Evolutionary conservation across 441 rosid genomes (phyloP), one percentile per base, ranked within the genome.

Genomic region (Erodium moschatum): DNA sequence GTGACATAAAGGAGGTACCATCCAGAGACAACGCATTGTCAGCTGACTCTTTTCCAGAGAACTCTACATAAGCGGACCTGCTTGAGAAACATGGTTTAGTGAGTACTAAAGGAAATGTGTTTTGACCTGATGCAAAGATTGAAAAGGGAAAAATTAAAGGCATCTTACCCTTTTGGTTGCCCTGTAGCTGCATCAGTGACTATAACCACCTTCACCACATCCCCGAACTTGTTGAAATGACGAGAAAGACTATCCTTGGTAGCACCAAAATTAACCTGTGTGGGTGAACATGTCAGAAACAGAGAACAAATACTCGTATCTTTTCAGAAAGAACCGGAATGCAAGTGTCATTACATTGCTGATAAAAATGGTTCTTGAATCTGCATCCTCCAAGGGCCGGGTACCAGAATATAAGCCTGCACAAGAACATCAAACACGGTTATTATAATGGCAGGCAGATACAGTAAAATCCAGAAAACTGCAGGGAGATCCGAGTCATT

Each of bases 221-320:
- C 97, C 11, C 99, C 97, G 67, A 80, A 88, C 86, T 86, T 94
- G 52, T 84, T 94, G 76, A 94, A 91, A 78, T 94, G 97, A 65
- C 86, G 85, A 46, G 96, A 92, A 77, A 92, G 90, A 75, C 87
- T 86, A 69, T 90, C 97, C 84, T 89, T 90, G 58, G 97, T 89
- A 50, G 99, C 98, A 79, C 88, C 97, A 82, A 87, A 87, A 81
- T 95, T 96, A 80, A 95, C 99, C 98, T 46, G 52, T 95, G 86
- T 44, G 38, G 31, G 75, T 33, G 50, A 65, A 67, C 68, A 67
- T 35, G 35, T 72, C 69, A 60, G 68, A 74, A 62, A 74, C 65
- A 69, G 63, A 56, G 54, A 71, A 11, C 29, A 58, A 56, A 68
- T 7, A 67, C 44, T 12, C 15, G 1, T 65, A 38, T 54, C 15